These are phyloP conservation scores for Patellifolia procumbens DNA, from an alignment of 179 eudicot genomes.

Conservation along the genomic window DNA sequence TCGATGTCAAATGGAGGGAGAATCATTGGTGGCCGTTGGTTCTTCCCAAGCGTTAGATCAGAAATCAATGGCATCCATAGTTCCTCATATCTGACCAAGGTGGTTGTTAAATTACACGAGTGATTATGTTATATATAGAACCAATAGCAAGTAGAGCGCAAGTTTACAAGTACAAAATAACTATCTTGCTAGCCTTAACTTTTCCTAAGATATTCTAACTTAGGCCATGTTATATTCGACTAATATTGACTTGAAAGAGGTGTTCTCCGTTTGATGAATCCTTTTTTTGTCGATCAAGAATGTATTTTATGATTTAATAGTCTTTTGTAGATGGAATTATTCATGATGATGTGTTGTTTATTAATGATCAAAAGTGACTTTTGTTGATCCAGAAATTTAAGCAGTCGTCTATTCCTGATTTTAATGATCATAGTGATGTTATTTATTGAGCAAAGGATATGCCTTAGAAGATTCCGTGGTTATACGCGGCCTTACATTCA, in stretches of 20 bases:
- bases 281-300: no score
- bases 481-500: no score
- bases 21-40: slow-evolving; percentile 56
- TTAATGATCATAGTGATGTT: no score
- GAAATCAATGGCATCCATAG: slow-evolving; percentile 94
- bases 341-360: no score
- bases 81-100: slow-evolving; percentile 64
- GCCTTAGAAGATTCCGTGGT: no score
- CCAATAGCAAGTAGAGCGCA: neutral
- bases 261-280: neutral
- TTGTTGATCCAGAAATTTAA: no score
- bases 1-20: slow-evolving; percentile 90
- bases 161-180: neutral
- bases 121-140: neutral
- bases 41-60: slow-evolving; percentile 53
- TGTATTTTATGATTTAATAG: no score
- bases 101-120: neutral
- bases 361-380: no score
- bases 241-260: neutral
- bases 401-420: no score
- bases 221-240: neutral
- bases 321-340: no score
- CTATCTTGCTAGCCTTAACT: neutral
- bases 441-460: no score
- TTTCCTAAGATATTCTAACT: neutral